A percentile compares a stretch with the other conserved stretches of the same genome.
These are phyloP conservation scores for Ensete ventricosum DNA, from an alignment of 176 grass and related monocot genomes.

Conservation along the genomic window DNA sequence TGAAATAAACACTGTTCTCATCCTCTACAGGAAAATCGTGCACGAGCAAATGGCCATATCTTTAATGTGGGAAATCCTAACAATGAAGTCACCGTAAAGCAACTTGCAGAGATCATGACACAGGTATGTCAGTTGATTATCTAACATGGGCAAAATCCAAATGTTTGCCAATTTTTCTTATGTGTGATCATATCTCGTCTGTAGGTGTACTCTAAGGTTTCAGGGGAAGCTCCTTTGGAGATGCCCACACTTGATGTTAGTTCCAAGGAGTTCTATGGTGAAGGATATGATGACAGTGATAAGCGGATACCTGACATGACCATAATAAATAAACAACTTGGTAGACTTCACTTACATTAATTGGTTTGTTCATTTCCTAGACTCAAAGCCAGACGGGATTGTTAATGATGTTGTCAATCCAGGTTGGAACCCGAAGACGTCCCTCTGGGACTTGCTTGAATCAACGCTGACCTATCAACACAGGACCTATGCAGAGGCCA, in stretches of 20 bases:
- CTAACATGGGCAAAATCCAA: not conserved
- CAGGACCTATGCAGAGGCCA: constrained; percentile 86
- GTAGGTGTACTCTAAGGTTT: constrained; percentile 78
- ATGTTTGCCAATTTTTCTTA: not conserved
- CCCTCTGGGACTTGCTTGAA: constrained; percentile 77
- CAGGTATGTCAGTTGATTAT: constrained; percentile 27
- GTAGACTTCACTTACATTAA: constrained; percentile 24
- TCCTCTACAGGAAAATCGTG: constrained; percentile 64
- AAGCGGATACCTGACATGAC: constrained; percentile 87
- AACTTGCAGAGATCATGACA: constrained; percentile 86
- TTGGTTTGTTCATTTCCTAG: not conserved
- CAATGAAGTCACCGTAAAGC: constrained; percentile 86
- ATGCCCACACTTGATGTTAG: constrained; percentile 72
- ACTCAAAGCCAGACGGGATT: constrained; percentile 8
- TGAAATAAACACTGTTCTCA: not conserved
- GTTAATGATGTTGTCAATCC: not conserved
- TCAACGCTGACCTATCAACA: constrained; percentile 89
- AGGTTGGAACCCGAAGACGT: constrained; percentile 97
- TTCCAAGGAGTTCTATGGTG: constrained; percentile 73
- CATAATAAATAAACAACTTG: constrained; percentile 86
- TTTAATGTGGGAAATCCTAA: constrained; percentile 96
- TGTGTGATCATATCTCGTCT: not conserved
- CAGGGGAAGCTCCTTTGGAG: constrained; percentile 56
- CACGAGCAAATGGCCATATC: constrained; percentile 73
- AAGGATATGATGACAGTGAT: constrained; percentile 96